phyloP scores from a whole-genome alignment of 106 monocot species.

The Dendrobium nobile region DNA sequence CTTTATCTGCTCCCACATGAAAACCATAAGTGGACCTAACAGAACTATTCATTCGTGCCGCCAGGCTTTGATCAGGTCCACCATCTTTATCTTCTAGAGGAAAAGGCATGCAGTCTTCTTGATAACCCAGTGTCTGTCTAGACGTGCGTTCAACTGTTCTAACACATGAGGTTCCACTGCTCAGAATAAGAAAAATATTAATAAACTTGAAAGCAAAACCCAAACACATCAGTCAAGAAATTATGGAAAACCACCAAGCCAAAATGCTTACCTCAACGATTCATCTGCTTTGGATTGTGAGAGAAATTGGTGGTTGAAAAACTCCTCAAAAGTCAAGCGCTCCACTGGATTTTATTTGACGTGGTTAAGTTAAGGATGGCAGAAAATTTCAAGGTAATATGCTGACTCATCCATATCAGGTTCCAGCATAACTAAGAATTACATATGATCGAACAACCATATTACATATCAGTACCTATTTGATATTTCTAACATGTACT shows the following conservation, averaged over 20 bases:
- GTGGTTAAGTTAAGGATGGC: neutral
- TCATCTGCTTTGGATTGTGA: constrained; percentile 21
- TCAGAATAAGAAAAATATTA: constrained; percentile 9
- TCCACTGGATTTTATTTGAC: constrained; percentile 57
- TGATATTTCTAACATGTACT: neutral
- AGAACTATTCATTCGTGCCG: constrained; percentile 12
- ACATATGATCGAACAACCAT: neutral
- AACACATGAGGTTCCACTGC: constrained; percentile 26
- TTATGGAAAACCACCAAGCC: neutral
- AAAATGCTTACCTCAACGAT: constrained; percentile 42
- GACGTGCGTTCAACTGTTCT: constrained; percentile 21
- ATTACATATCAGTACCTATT: neutral
- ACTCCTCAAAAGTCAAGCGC: constrained; percentile 86
- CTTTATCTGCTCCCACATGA: constrained; percentile 35
- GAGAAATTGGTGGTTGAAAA: constrained; percentile 89
- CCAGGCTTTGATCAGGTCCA: constrained; percentile 25
- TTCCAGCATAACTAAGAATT: constrained; percentile 2
- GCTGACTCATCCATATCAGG: constrained; percentile 2
- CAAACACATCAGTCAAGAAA: neutral
- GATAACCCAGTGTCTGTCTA: constrained; percentile 29
- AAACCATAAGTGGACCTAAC: constrained; percentile 51
- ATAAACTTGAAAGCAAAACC: neutral
- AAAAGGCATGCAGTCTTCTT: constrained; percentile 84
- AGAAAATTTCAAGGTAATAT: constrained; percentile 6
- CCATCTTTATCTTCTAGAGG: constrained; percentile 51